Conservation (phyloP, 202 grass and related monocot species). For the Panicum hallii region DNA sequence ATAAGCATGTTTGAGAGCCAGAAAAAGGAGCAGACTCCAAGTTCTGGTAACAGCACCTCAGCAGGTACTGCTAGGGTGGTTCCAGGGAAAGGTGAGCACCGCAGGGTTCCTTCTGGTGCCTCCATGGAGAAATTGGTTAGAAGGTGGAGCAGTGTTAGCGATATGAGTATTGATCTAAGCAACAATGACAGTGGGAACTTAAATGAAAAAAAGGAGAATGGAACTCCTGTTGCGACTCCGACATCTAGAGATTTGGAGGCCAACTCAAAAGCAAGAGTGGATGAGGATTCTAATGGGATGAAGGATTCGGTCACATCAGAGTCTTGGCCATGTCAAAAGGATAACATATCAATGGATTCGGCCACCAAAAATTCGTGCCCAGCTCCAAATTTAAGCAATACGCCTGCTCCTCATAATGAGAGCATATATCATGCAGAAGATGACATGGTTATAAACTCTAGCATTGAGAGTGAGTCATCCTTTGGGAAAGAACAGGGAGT, state of each 20-base stretch:
- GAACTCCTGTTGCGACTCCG: slow-evolving; percentile 65
- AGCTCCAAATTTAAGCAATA: slow-evolving; percentile 38
- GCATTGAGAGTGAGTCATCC: slow-evolving; percentile 43
- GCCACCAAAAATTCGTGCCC: slow-evolving; percentile 32
- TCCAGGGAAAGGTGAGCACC: slow-evolving; percentile 77
- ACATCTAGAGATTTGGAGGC: slow-evolving; percentile 62
- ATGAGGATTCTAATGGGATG: slow-evolving; percentile 47
- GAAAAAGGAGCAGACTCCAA: slow-evolving; percentile 75
- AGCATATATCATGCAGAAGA: slow-evolving; percentile 44
- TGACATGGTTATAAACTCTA: slow-evolving; percentile 50
- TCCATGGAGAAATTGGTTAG: slow-evolving; percentile 89
- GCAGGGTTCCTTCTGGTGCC: slow-evolving; percentile 82
- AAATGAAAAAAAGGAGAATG: slow-evolving; percentile 79
- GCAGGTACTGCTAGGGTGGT: slow-evolving; percentile 58
- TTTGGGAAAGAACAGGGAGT: slow-evolving; percentile 48
- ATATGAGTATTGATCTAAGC: slow-evolving; percentile 99
- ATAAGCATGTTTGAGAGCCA: slow-evolving; percentile 98
- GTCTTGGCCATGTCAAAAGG: slow-evolving; percentile 54
- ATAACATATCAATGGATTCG: slow-evolving; percentile 43
- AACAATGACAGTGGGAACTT: slow-evolving; percentile 59
- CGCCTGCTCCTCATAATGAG: slow-evolving; percentile 33
- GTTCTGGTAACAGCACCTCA: slow-evolving; percentile 61
- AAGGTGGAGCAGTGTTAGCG: slow-evolving; percentile 95
- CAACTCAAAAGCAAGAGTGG: slow-evolving; percentile 55
- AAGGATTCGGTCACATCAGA: slow-evolving; percentile 60